These are phyloP conservation scores for Thermomyces lanuginosus DNA, from an alignment of 2,329 filamentous ascomycete genomes.

Conservation along the genomic window DNA sequence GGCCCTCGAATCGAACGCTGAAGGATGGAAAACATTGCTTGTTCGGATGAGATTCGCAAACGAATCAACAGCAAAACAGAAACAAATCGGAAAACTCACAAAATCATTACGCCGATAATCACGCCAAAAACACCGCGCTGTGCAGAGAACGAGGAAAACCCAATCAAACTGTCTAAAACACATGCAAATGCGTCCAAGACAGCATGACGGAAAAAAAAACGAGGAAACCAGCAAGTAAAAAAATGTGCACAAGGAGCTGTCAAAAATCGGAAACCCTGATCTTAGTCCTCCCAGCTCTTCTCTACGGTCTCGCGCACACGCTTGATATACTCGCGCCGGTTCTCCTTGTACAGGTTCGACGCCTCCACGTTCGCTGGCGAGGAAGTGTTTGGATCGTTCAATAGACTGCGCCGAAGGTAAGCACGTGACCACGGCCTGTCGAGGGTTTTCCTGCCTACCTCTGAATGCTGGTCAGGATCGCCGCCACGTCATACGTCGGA, in stretches of 20 bases:
- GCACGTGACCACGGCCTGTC: conserved; percentile 1
- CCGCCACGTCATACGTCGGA: conserved; percentile 94
- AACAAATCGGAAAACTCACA: conserved; percentile 8
- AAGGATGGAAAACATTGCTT: too few species aligned
- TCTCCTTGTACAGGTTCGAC: conserved; percentile 96
- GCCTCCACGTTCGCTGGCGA: conserved; percentile 96
- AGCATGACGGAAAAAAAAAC: too few species aligned
- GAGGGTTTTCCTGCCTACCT: conserved; percentile 41
- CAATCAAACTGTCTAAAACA: conserved; percentile 1
- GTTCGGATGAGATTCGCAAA: too few species aligned
- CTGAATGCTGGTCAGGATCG: conserved; percentile 92
- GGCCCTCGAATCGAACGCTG: too few species aligned
- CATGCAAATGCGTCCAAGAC: background rate
- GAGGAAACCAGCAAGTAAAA: conserved; percentile 4
- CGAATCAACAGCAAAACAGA: conserved; percentile 5
- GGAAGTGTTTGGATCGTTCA: conserved; percentile 97
- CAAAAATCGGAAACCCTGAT: conserved; percentile 29
- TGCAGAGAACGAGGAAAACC: conserved; percentile 14
- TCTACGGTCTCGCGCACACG: conserved; percentile 90
- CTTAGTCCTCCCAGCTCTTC: conserved; percentile 93
- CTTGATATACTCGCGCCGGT: conserved; percentile 91
- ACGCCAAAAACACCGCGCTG: conserved; percentile 29
- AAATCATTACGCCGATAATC: conserved; percentile 15
- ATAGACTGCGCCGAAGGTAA: conserved; percentile 42
- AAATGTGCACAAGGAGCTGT: background rate